Evolutionary conservation across 768 basidiomycete species (phyloP).

Genomic region (Suillus weaverae): DNA sequence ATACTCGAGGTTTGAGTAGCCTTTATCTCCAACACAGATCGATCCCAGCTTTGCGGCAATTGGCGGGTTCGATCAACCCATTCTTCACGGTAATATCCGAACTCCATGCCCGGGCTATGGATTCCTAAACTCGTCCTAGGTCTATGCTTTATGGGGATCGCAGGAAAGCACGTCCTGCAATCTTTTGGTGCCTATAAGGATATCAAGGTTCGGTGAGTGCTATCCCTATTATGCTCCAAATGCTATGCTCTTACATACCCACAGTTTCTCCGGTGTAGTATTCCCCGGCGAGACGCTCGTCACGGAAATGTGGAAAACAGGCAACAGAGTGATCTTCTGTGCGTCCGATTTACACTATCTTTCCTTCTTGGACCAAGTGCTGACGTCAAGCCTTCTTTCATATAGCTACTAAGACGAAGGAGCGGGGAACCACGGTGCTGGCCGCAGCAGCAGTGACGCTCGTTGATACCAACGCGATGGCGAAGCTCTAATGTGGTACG

Average conservation of each 20-base stretch:
- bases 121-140: conserved; percentile 36
- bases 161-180: conserved; percentile 90
- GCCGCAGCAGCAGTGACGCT: conserved; percentile 83
- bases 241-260: background rate
- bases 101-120: conserved; percentile 3
- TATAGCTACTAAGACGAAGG: conserved; percentile 85
- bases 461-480: conserved; percentile 46
- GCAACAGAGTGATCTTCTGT: conserved; percentile 89
- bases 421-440: conserved; percentile 69
- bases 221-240: background rate
- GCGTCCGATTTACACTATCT: conserved; percentile 31
- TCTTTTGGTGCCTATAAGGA: conserved; percentile 83
- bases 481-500: conserved; percentile 50
- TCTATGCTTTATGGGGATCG: conserved; percentile 89
- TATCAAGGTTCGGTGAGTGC: conserved; percentile 87
- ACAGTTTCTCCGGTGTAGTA: conserved; percentile 84
- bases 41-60: conserved; percentile 91
- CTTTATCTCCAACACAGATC: conserved; percentile 49
- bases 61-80: conserved; percentile 93
- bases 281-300: conserved; percentile 94
- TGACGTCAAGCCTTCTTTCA: conserved; percentile 4
- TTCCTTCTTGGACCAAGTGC: background rate
- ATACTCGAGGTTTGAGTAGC: background rate
- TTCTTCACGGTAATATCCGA: conserved; percentile 58
- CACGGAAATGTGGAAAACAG: conserved; percentile 99